Evolutionary conservation across 768 basidiomycete genomes (phyloP).

Genomic region (Tremella yokohamensis): DNA sequence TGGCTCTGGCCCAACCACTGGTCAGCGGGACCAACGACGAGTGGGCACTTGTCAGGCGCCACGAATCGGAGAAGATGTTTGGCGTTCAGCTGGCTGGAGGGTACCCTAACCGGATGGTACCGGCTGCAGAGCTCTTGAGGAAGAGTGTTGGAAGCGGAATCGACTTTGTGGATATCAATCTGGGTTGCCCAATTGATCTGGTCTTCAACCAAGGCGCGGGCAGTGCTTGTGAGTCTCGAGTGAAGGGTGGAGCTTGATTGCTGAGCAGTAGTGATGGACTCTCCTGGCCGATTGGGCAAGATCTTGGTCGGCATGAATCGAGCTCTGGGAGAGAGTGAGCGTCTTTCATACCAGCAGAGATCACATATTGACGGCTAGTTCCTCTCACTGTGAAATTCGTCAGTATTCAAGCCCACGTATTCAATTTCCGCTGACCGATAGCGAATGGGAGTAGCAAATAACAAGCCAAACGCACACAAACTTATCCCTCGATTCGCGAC

Average conservation of each 20-base stretch:
- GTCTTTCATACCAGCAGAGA: neutral
- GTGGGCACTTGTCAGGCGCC: conserved; percentile 86
- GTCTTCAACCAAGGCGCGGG: conserved; percentile 89
- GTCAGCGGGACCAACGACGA: conserved; percentile 84
- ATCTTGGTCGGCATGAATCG: conserved; percentile 87
- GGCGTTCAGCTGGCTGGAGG: conserved; percentile 91
- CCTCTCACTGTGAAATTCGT: conserved; percentile 61
- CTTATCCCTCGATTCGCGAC: conserved; percentile 71
- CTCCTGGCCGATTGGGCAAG: conserved; percentile 74
- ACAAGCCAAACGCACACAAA: conserved; percentile 79
- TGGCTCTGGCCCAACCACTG: conserved; percentile 92
- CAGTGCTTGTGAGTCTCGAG: conserved; percentile 66
- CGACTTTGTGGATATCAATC: conserved; percentile 89
- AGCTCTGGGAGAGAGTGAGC: conserved; percentile 69
- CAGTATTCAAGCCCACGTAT: conserved; percentile 3
- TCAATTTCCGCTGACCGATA: conserved; percentile 14
- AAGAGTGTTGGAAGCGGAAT: conserved; percentile 64
- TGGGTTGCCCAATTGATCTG: conserved; percentile 92
- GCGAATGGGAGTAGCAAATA: conserved; percentile 83
- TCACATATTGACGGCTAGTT: conserved; percentile 47
- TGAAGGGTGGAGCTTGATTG: neutral
- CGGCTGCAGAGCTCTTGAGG: conserved; percentile 75
- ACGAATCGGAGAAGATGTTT: conserved; percentile 79
- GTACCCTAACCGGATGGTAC: conserved; percentile 69
- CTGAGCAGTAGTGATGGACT: conserved; percentile 67